Conservation (phyloP, 2,329 filamentous ascomycete species). For the Claviceps purpurea region DNA sequence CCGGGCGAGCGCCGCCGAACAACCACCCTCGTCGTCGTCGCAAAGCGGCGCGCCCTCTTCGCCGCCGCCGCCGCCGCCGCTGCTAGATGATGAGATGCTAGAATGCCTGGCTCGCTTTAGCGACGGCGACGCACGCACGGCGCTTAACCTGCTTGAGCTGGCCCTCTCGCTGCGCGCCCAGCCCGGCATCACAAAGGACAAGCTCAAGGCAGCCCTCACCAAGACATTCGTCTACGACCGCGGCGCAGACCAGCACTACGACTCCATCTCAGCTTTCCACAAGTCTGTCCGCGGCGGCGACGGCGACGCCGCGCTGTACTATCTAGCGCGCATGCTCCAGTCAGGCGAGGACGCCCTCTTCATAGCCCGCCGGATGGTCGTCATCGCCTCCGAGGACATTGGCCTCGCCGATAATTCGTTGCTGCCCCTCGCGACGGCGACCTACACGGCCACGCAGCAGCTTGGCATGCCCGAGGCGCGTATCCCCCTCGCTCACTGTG, state of each 20-base stretch:
- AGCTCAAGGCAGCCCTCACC: conserved; percentile 71
- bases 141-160: conserved; percentile 82
- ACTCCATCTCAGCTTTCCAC: conserved; percentile 93
- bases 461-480: conserved; percentile 91
- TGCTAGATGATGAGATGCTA: conserved; percentile 68
- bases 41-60: conserved; percentile 18
- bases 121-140: conserved; percentile 86
- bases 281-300: conserved; percentile 86
- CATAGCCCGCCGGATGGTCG: conserved; percentile 82
- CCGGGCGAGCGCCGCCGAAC: conserved; percentile 56
- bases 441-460: conserved; percentile 80
- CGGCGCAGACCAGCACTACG: conserved; percentile 91
- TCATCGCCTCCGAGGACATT: conserved; percentile 89
- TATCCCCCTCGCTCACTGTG: conserved; percentile 79
- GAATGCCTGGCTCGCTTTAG: conserved; percentile 73
- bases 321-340: conserved; percentile 88
- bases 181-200: conserved; percentile 53
- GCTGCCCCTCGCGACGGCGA: conserved; percentile 69
- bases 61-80: conserved; percentile 27
- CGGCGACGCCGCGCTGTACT: conserved; percentile 81
- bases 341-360: conserved; percentile 90
- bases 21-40: not conserved
- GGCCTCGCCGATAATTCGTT: conserved; percentile 79
- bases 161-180: conserved; percentile 57
- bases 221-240: conserved; percentile 92